Conservation (phyloP, 2,329 filamentous ascomycete species). For the Rhytidhysteron rufulum region DNA sequence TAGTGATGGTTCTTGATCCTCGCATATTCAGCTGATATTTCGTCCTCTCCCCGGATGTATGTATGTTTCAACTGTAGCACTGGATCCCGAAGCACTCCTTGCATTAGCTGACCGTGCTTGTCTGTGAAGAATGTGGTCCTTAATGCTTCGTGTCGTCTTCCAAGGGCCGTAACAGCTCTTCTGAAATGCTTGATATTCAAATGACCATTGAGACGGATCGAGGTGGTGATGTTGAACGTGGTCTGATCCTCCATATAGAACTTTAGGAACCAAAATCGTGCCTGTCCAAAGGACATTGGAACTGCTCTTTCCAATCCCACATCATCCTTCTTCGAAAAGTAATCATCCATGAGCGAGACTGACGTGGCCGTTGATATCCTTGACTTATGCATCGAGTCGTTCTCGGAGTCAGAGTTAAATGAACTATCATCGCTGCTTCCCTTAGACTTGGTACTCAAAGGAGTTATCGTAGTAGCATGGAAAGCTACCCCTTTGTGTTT, state of each 20-base stretch:
- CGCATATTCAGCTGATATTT: too few species aligned
- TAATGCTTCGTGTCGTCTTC: conserved; percentile 30
- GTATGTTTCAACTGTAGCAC: conserved; percentile 7
- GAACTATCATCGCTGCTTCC: too few species aligned
- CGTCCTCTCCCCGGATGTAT: too few species aligned
- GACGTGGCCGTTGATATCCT: too few species aligned
- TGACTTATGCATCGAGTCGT: too few species aligned
- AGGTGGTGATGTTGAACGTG: conserved; percentile 39
- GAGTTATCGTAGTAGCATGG: too few species aligned
- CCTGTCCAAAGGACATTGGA: conserved; percentile 41
- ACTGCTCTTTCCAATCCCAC: too few species aligned
- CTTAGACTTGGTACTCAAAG: too few species aligned
- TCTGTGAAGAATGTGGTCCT: conserved; percentile 29
- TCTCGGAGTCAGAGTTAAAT: too few species aligned
- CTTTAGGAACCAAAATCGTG: conserved; percentile 41
- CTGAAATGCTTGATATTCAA: conserved; percentile 28
- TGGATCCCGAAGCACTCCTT: conserved; percentile 9
- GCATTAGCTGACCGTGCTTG: conserved; percentile 12
- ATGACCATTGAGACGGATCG: conserved; percentile 28
- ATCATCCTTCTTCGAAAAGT: too few species aligned
- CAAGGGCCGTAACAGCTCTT: conserved; percentile 30
- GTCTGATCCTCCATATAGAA: conserved; percentile 34
- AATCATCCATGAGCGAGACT: too few species aligned
- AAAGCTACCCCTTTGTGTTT: too few species aligned
- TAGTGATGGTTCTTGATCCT: neutral